Conservation (phyloP, 176 grass and related monocot genomes). For the Bonia amplexicaulis region DNA sequence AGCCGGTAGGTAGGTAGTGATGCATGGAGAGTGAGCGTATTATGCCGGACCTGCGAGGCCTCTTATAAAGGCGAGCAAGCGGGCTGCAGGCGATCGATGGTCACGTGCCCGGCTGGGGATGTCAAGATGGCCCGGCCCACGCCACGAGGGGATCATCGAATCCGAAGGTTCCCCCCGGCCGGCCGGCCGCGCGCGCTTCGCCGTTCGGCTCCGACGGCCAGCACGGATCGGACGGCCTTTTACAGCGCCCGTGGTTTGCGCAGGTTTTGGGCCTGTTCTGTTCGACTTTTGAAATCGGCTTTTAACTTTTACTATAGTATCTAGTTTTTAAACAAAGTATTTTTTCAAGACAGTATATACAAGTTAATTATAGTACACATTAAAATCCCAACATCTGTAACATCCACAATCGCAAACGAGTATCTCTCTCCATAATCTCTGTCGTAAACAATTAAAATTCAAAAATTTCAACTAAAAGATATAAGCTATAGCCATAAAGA, state of each 20-base stretch:
- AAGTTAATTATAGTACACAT: no score
- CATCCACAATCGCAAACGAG: no score
- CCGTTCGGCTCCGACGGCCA: constrained; percentile 19
- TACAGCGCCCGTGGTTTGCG: not conserved
- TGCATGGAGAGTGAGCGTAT: not conserved
- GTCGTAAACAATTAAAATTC: no score
- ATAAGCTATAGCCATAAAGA: no score
- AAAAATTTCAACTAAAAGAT: no score
- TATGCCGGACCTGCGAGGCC: not conserved
- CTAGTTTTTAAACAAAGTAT: no score
- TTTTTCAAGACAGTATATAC: no score
- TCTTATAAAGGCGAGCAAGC: constrained; percentile 27
- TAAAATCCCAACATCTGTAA: no score
- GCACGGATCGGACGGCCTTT: not conserved
- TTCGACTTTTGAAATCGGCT: no score
- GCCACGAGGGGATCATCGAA: not conserved
- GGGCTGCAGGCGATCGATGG: not conserved
- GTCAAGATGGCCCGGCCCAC: not conserved
- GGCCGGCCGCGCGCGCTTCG: not conserved
- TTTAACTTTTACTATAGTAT: no score
- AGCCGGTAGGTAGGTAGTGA: not conserved
- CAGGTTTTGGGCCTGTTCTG: no score
- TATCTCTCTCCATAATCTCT: no score
- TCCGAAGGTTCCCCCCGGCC: constrained; percentile 7
- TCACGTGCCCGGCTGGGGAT: constrained; percentile 11